Evolutionary conservation across 2,329 filamentous ascomycete genomes (phyloP).

Genomic region (Cercospora beticola): DNA sequence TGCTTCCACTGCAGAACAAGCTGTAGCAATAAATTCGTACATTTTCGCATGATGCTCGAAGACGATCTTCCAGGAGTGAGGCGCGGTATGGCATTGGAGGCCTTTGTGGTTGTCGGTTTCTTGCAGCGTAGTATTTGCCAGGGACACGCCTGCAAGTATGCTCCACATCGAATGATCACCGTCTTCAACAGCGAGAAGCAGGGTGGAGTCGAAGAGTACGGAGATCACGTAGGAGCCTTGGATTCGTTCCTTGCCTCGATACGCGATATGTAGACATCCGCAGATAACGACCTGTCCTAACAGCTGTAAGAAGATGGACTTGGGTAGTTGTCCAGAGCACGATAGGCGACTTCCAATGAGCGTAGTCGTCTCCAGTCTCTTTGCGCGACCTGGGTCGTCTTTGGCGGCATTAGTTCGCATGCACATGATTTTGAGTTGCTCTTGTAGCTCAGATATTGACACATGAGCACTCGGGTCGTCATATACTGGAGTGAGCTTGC

Average conservation of each 20-base stretch:
- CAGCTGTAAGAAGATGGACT: constrained; percentile 61
- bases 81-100: constrained; percentile 80
- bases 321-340: constrained; percentile 68
- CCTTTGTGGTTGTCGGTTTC: constrained; percentile 74
- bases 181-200: constrained; percentile 70
- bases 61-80: constrained; percentile 87
- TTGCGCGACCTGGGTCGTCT: constrained; percentile 68
- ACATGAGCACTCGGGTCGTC: constrained; percentile 83
- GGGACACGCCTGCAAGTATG: constrained; percentile 70
- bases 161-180: constrained; percentile 68
- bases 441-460: constrained; percentile 72
- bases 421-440: constrained; percentile 71
- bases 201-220: constrained; percentile 75
- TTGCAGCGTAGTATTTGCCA: constrained; percentile 66
- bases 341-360: constrained; percentile 76
- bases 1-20: constrained; percentile 78
- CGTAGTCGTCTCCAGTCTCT: constrained; percentile 77
- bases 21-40: constrained; percentile 83
- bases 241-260: constrained; percentile 67
- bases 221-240: constrained; percentile 81
- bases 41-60: constrained; percentile 76
- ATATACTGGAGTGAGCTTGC: constrained; percentile 76
- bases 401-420: constrained; percentile 82
- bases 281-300: constrained; percentile 80
- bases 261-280: constrained; percentile 79